phyloP scores from a whole-genome alignment of 768 basidiomycete species.

The Boletus fagicola region DNA sequence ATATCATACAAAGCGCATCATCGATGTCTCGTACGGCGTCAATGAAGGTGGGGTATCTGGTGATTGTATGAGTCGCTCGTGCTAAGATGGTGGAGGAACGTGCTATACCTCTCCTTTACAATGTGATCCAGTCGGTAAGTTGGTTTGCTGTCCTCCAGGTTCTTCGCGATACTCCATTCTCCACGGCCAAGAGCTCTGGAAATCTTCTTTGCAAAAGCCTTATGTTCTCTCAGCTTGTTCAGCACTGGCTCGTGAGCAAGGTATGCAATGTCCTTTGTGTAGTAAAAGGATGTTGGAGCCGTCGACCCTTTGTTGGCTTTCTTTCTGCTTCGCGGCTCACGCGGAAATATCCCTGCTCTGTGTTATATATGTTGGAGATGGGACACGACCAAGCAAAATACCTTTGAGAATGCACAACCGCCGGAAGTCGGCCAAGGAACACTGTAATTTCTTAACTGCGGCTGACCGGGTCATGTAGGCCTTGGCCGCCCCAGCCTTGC shows the following conservation, averaged over 20 bases:
- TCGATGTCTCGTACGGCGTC: slow-evolving; percentile 96
- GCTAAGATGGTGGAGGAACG: background rate
- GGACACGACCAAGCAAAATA: slow-evolving; percentile 30
- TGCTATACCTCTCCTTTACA: slow-evolving; percentile 87
- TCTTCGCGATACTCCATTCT: slow-evolving; percentile 95
- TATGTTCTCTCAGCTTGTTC: slow-evolving; percentile 92
- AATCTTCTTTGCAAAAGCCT: slow-evolving; percentile 96
- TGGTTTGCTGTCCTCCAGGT: slow-evolving; percentile 89
- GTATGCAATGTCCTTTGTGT: slow-evolving; percentile 96
- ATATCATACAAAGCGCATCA: slow-evolving; percentile 93
- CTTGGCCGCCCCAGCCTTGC: slow-evolving; percentile 88
- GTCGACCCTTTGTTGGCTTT: slow-evolving; percentile 97
- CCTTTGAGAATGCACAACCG: slow-evolving; percentile 97
- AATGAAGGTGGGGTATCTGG: slow-evolving; percentile 93
- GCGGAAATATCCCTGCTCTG: slow-evolving; percentile 86
- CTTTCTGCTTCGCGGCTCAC: slow-evolving; percentile 89
- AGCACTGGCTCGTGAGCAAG: slow-evolving; percentile 95
- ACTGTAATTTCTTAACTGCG: slow-evolving; percentile 94
- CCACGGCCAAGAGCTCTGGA: slow-evolving; percentile 88
- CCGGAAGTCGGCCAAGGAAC: slow-evolving; percentile 94
- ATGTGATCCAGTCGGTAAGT: slow-evolving; percentile 92
- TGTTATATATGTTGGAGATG: slow-evolving; percentile 11
- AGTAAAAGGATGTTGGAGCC: slow-evolving; percentile 97
- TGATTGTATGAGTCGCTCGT: slow-evolving; percentile 10
- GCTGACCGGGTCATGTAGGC: slow-evolving; percentile 88